These are phyloP conservation scores for Elymus sibiricus DNA, from an alignment of 176 grass and related monocot genomes.

Conservation along the genomic window DNA sequence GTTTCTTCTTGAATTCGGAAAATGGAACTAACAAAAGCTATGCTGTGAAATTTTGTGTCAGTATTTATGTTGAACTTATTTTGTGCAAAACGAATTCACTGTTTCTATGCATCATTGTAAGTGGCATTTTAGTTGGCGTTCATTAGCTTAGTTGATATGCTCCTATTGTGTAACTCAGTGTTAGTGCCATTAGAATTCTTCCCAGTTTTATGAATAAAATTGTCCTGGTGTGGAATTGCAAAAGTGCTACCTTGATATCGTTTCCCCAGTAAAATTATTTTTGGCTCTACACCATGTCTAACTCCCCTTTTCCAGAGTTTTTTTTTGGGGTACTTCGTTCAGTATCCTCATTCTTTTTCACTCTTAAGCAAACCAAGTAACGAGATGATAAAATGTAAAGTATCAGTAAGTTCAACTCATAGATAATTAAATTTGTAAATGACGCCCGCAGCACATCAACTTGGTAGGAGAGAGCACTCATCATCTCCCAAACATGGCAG, in stretches of 20 bases:
- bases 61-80: not conserved
- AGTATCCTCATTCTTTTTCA: not conserved
- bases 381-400: not conserved
- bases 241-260: not conserved
- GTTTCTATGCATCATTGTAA: constrained; percentile 3
- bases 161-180: not conserved
- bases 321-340: not conserved
- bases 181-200: not conserved
- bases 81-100: not conserved
- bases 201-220: not conserved
- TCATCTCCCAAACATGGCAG: not conserved
- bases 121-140: not conserved
- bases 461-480: not conserved
- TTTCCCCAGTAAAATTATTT: not conserved
- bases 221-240: not conserved
- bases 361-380: not conserved
- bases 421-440: not conserved
- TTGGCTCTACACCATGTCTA: not conserved
- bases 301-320: not conserved
- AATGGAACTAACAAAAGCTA: not conserved
- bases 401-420: not conserved
- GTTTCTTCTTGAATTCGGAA: not conserved
- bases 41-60: not conserved
- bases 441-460: not conserved
- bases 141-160: not conserved